phyloP scores from a whole-genome alignment of 768 basidiomycete species.

The Gloeopeniophorella convolvens region DNA sequence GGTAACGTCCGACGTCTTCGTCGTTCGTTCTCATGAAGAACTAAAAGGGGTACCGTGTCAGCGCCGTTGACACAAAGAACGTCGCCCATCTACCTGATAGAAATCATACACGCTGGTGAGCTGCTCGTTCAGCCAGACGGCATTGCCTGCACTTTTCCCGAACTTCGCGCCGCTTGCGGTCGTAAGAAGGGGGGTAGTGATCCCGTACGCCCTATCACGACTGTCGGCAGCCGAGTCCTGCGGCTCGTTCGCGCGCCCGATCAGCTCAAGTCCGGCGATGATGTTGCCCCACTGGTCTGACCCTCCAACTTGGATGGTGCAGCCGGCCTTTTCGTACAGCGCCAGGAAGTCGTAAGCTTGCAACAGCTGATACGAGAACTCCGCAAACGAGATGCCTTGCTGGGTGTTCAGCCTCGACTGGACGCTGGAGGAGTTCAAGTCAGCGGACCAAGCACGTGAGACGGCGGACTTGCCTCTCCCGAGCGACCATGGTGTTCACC shows the following conservation, averaged over 20 bases:
- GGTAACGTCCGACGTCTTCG: constrained; percentile 17
- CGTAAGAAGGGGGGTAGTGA: constrained; percentile 93
- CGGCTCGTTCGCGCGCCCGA: constrained; percentile 44
- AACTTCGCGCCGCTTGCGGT: constrained; percentile 90
- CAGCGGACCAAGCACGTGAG: background rate
- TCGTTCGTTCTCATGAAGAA: constrained; percentile 68
- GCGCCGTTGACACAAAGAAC: background rate
- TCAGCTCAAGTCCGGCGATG: constrained; percentile 86
- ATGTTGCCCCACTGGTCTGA: constrained; percentile 99
- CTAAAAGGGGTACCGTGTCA: constrained; percentile 34
- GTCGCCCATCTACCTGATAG: constrained; percentile 64
- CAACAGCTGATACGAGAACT: constrained; percentile 95
- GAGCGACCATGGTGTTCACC: constrained; percentile 83
- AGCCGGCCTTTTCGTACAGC: constrained; percentile 56
- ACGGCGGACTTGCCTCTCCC: constrained; percentile 64
- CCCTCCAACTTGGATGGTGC: constrained; percentile 88
- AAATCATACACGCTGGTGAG: constrained; percentile 88
- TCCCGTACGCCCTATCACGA: constrained; percentile 53
- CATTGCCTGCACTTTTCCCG: constrained; percentile 95
- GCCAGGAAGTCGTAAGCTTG: constrained; percentile 94
- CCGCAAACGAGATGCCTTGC: constrained; percentile 94
- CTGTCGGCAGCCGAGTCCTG: constrained; percentile 5
- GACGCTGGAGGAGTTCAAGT: constrained; percentile 45
- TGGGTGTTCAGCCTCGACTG: constrained; percentile 71
- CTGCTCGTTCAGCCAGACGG: constrained; percentile 77